Evolutionary conservation across 208 protist species (phyloP), one percentile per base, ranked within the genome.

Genomic region (Ichthyophonus hoferi): DNA sequence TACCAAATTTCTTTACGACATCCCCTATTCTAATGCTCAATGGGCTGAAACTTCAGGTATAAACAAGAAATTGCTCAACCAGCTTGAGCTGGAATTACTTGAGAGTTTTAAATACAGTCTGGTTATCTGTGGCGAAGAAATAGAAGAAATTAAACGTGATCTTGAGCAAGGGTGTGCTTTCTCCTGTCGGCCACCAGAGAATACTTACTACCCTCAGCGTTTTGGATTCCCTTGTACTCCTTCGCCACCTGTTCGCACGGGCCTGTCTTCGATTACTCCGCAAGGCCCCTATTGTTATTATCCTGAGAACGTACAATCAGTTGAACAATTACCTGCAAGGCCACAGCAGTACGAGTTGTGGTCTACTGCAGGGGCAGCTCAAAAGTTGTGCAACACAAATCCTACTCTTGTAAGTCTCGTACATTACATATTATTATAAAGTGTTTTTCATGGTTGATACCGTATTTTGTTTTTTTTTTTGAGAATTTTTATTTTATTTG

Each of bases 1-100:
- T 34, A 85, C 81, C 12, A 85, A 85, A 34, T 85, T 85, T 58
- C 40, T 85, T 24, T 85, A 85, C 39, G 81, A 85, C 40, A 85
- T 85, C 42, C 81, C 81, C 0, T 41, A 17, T 34, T 17, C 39
- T 7, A 85, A 85, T 35, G 38, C n/a, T 34, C 81, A 41, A 34
- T 85, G 81, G 81, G 81, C 81, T 0, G 81, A 85, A 34, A 42
- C 39, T 17, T 40, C 81, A 31, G 81, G 40, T 50, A 58, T 85
- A 12, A 58, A 24, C 35, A 43, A 17, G 38, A 17, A 14, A 12
- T 7, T 41, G 24, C 24, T 85, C 17, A 85, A 85, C 39, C 81
- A 85, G 33, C 24, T 85, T 17, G 81, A 85, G 40, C 81, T 85
- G 33, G 81, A 85, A 34, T 38, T 85, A 7, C 39, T 85, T 31